Base-by-base conservation (phyloP, 1,139 yeast species). In the Debaryomyces singareniensis region DNA sequence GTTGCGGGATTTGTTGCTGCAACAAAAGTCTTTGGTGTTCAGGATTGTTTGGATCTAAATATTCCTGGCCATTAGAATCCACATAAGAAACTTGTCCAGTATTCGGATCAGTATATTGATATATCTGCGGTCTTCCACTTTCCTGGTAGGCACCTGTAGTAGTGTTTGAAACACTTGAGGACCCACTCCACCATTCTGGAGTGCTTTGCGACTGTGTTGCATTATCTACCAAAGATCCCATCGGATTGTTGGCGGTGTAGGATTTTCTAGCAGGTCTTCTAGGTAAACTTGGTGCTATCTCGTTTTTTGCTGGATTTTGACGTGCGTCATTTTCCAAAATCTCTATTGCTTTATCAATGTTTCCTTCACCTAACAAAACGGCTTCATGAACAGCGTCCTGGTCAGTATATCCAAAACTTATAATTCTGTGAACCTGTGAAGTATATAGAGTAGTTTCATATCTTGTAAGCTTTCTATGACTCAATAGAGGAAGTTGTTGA, bases 101-200 rank as follows among this genome's bases (percentile, higher is more conserved):
- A 10, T 64, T 50, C 5, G 82, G 82, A 41, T 77, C 83, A 6
- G 79, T 65, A 44, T 74, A 77, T 44, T 76, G 83, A 42, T 70
- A 77, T 25, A 72, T 66, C 34, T 63, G 70, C 3, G 69, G 68
- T 29, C 45, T 57, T 7, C 37, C 43, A 7, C 7, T n/a, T n/a
- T 7, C n/a, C 7, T 24, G 23, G 9, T 33, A 32, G 3, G 40
- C 42, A 27, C 44, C 36, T 16, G 51, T 47, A 10, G 51, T 30
- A 11, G 49, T 37, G 16, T 28, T 28, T 9, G 34, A 28, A 7
- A 7, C 14, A 16, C 29, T 29, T 15, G 29, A 26, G 21, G 16
- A 27, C 20, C 40, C 20, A 11, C 20, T 21, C 57, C 62, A 51
- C 61, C 61, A 50, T 20, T 58, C 64, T 18, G 34, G 24, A 34